Conservation (phyloP, 2,329 filamentous ascomycete genomes). For the Biscogniauxia marginata region DNA sequence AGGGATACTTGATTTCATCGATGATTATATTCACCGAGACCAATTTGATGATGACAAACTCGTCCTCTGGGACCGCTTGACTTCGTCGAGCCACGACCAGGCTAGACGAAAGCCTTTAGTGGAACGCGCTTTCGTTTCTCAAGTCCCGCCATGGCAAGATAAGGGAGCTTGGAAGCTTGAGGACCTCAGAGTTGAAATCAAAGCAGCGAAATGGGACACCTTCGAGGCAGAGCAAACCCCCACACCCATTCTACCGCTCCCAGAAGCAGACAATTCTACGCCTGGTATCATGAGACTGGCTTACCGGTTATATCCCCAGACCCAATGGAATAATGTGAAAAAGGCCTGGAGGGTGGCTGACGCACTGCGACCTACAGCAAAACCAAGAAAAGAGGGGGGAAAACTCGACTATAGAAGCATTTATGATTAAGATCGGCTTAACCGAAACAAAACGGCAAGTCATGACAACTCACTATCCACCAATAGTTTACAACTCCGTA, state of each 20-base stretch:
- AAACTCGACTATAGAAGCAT: too few relatives aligned
- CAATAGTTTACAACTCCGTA: too few relatives aligned
- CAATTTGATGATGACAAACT: too few relatives aligned
- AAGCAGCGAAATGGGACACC: background rate
- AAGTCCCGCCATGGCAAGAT: background rate
- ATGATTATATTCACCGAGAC: background rate
- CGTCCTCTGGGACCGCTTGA: too few relatives aligned
- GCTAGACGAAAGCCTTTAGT: too few relatives aligned
- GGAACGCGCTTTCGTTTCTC: too few relatives aligned
- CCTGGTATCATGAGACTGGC: background rate
- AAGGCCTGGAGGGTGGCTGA: background rate
- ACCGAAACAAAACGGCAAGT: too few relatives aligned
- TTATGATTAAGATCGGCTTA: too few relatives aligned
- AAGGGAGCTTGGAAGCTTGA: background rate
- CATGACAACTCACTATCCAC: too few relatives aligned
- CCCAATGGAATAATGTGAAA: background rate
- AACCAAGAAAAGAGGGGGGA: too few relatives aligned
- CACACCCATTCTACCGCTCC: background rate
- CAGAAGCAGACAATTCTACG: background rate
- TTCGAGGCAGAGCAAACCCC: background rate
- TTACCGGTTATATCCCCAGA: background rate
- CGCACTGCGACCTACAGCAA: background rate
- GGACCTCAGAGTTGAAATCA: background rate
- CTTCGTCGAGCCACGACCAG: too few relatives aligned
- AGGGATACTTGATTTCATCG: background rate